These are phyloP conservation scores for Cryptococcus wingfieldii DNA, from an alignment of 1,284 basidiomycete genomes.

Conservation along the genomic window DNA sequence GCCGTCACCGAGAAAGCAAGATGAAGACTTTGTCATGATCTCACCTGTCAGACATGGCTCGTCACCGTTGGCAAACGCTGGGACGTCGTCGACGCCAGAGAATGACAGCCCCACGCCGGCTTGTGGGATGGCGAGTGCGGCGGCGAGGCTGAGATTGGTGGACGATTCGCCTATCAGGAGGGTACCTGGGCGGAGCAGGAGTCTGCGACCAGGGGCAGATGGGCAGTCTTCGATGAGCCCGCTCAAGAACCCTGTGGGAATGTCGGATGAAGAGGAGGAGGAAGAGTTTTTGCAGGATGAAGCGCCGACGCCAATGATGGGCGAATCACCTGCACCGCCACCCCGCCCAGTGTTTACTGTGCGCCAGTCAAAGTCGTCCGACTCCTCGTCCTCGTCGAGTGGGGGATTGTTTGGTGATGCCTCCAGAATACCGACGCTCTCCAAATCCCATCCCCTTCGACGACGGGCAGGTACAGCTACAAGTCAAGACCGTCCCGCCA, in stretches of 20 bases:
- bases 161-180: conserved; percentile 42
- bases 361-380: conserved; percentile 35
- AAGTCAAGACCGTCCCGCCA: conserved; percentile 15
- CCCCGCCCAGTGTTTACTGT: conserved; percentile 38
- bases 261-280: conserved; percentile 15
- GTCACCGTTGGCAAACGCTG: background rate
- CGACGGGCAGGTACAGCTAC: conserved; percentile 20
- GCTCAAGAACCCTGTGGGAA: conserved; percentile 20
- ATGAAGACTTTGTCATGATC: conserved; percentile 47
- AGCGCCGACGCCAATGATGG: conserved; percentile 20
- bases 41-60: conserved; percentile 29
- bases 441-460: conserved; percentile 29
- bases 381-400: conserved; percentile 3
- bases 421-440: conserved; percentile 23
- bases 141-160: conserved; percentile 34
- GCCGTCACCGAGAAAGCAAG: conserved; percentile 25
- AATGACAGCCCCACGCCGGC: conserved; percentile 39
- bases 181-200: conserved; percentile 41
- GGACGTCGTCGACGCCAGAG: conserved; percentile 26
- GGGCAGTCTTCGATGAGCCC: conserved; percentile 15
- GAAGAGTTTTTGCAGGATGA: conserved; percentile 18
- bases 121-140: conserved; percentile 38
- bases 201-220: conserved; percentile 18
- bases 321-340: conserved; percentile 21
- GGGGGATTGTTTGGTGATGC: conserved; percentile 5